phyloP scores from a whole-genome alignment of 352 stramenopile species.

The Aphanomyces invadans region DNA sequence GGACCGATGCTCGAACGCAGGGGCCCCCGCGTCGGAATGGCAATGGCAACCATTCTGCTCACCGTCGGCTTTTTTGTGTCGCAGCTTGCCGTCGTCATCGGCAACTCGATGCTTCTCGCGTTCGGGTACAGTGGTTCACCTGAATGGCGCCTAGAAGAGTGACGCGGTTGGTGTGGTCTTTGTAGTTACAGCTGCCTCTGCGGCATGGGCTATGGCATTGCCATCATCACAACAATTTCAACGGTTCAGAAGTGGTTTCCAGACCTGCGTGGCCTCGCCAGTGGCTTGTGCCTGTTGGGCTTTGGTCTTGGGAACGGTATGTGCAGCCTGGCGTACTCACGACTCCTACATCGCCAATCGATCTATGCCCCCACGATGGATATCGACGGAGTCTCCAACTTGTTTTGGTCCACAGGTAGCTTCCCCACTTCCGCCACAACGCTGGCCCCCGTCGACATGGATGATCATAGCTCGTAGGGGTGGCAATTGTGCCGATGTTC shows the following conservation, averaged over 20 bases:
- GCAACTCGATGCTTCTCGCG: neutral
- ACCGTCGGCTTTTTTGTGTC: slow-evolving; percentile 4
- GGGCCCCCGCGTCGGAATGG: slow-evolving; percentile 19
- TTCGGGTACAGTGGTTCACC: slow-evolving; percentile 23
- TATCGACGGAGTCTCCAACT: neutral
- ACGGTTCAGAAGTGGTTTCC: slow-evolving; percentile 18
- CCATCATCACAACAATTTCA: slow-evolving; percentile 9
- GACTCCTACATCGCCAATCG: neutral
- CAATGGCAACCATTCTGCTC: slow-evolving; percentile 6
- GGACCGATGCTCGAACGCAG: slow-evolving; percentile 20
- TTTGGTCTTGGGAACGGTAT: slow-evolving; percentile 23
- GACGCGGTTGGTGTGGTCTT: neutral
- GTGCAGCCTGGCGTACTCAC: slow-evolving; percentile 1
- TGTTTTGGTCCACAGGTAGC: neutral
- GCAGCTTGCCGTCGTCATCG: neutral
- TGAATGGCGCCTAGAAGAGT: neutral
- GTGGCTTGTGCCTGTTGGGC: neutral
- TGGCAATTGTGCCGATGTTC: neutral
- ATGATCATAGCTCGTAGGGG: neutral
- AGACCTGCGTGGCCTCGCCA: neutral
- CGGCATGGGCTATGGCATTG: neutral
- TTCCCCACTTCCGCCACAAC: neutral
- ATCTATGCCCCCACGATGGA: neutral
- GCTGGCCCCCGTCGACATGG: neutral
- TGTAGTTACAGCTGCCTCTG: neutral